These are phyloP conservation scores for Clathrus columnatus DNA, from an alignment of 768 basidiomycete genomes.

Conservation along the genomic window DNA sequence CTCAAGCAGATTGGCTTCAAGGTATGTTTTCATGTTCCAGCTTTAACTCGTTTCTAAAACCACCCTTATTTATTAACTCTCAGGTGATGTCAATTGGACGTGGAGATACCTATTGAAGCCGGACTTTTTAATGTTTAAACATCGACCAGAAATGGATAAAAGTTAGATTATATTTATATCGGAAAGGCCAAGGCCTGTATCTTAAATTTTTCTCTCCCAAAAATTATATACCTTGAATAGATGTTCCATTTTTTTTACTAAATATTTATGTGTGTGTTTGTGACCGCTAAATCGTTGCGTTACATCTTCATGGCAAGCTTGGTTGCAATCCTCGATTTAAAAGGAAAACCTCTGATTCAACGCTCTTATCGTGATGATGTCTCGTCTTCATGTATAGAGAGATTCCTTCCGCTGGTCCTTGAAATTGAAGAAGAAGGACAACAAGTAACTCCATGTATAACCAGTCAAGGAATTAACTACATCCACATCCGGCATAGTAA, in stretches of 20 bases:
- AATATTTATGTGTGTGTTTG: too few species aligned
- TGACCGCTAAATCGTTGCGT: too few species aligned
- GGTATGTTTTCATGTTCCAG: slow-evolving; percentile 30
- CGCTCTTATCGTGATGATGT: slow-evolving; percentile 96
- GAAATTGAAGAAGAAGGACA: slow-evolving; percentile 97
- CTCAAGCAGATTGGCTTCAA: slow-evolving; percentile 87
- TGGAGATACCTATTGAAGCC: neutral
- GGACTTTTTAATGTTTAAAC: neutral
- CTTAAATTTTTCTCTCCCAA: too few species aligned
- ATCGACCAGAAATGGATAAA: neutral
- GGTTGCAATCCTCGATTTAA: slow-evolving; percentile 94
- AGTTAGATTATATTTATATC: neutral
- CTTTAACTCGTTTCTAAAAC: neutral
- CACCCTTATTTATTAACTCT: neutral
- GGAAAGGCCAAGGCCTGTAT: neutral
- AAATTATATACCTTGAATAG: too few species aligned
- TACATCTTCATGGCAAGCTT: slow-evolving; percentile 58
- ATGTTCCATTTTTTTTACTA: too few species aligned
- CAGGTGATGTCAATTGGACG: slow-evolving; percentile 10
- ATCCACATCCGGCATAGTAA: slow-evolving; percentile 99
- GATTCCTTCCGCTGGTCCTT: slow-evolving; percentile 85
- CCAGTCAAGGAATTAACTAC: slow-evolving; percentile 91
- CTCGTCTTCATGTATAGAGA: slow-evolving; percentile 77
- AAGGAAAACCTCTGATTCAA: slow-evolving; percentile 96
- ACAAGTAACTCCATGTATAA: slow-evolving; percentile 94